Evolutionary conservation across 1,139 yeast genomes (phyloP), one percentile per base, ranked within the genome.

Genomic region (Pichia cactophila): DNA sequence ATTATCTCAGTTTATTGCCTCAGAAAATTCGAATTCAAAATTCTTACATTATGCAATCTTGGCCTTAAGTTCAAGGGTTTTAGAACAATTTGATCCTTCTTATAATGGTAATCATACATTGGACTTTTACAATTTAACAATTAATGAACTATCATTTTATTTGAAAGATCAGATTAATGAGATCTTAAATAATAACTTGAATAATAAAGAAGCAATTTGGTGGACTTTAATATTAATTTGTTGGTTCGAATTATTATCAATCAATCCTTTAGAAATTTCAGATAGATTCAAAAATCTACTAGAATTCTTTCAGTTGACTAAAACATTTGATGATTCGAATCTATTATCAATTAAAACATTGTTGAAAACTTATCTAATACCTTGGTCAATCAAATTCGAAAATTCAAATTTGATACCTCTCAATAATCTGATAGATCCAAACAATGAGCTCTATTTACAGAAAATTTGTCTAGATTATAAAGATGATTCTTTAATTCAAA

Each of bases 251-350:
- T 38, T 61, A 14, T 47, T 61, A 20, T 54, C 61, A 46, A 54
- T 58, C 2, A 54, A 57, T 31, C 58, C 61, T 2, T 43, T 29
- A 9, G 40, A 54, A 5, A 70, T 73, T 72, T 58, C 72, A 47
- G 61, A 62, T 41, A 70, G 71, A 52, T 56, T 71, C 12, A 68
- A 66, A 50, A 71, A 70, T n/a, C 67, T 73, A 55, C 64, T 70
- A 6, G 65, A 69, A 0, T 55, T 72, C 45, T 68, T 72, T 50
- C 62, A 64, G 33, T 51, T 55, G 12, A 57, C 57, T 29, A 52
- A 65, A 5, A 33, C 44, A 12, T 43, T 45, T 4, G 43, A 49
- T 33, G 49, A 48, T 41, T 11, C 41, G 8, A 46, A 12, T 38
- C 7, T 10, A 3, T 9, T 39, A 44, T 37, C 45, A 20, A 36